These are phyloP conservation scores for Cryptococcus sp. DNA, from an alignment of 1,284 basidiomycete genomes.

Conservation along the genomic window DNA sequence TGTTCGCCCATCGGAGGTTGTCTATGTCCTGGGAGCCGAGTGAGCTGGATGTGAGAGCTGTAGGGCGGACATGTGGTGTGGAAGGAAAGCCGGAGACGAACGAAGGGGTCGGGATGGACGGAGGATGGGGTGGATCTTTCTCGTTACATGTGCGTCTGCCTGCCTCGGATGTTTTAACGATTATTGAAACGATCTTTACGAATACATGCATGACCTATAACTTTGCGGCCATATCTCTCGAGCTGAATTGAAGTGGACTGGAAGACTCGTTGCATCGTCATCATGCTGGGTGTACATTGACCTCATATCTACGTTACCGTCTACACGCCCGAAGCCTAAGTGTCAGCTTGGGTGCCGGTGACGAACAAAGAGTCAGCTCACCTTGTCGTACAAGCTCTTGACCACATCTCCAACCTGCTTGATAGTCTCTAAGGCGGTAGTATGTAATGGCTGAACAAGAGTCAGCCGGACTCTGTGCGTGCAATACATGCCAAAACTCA, in stretches of 20 bases:
- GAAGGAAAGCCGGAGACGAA: too few species aligned
- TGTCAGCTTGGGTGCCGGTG: background rate
- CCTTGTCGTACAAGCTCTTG: conserved; percentile 84
- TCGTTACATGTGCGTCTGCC: too few species aligned
- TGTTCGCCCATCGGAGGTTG: conserved; percentile 35
- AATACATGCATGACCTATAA: too few species aligned
- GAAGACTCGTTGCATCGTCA: conserved; percentile 1
- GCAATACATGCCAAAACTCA: conserved; percentile 47
- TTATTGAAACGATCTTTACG: too few species aligned
- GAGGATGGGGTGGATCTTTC: background rate
- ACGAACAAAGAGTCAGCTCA: conserved; percentile 27
- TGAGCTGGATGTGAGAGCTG: too few species aligned
- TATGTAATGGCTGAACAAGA: conserved; percentile 69
- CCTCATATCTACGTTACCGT: background rate
- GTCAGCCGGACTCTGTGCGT: background rate
- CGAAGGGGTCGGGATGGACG: background rate
- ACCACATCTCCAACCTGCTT: conserved; percentile 88
- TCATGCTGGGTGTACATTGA: background rate
- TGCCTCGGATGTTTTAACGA: background rate
- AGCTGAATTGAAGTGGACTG: too few species aligned
- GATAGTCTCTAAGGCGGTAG: conserved; percentile 78
- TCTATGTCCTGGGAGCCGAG: conserved; percentile 39
- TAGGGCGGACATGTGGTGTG: too few species aligned
- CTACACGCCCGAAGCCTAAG: conserved; percentile 11
- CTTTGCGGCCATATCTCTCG: too few species aligned